A percentile compares a stretch with the other conserved stretches of the same genome.
Conservation (phyloP, 257 asterid genomes). For the Solanum sejunctum region DNA sequence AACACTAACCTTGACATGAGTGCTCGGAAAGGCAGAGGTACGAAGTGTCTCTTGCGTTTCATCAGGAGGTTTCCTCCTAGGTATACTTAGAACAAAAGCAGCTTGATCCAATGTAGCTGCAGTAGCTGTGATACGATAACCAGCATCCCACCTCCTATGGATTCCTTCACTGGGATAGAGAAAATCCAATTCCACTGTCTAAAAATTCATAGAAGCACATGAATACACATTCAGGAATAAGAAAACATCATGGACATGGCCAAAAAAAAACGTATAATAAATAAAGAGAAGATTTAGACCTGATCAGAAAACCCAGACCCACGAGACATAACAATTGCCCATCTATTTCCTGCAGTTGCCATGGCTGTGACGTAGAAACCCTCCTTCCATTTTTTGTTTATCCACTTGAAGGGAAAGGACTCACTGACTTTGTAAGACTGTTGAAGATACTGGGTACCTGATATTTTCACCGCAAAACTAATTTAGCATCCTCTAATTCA, state of each 20-base stretch:
- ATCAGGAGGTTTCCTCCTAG: constrained; percentile 35
- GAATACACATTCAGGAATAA: not conserved
- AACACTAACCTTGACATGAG: constrained; percentile 42
- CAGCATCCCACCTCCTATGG: constrained; percentile 60
- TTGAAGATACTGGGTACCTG: constrained; percentile 50
- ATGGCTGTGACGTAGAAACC: constrained; percentile 60
- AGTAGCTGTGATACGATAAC: constrained; percentile 54
- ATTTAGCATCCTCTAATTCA: not conserved
- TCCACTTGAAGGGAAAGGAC: constrained; percentile 65
- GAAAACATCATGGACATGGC: not conserved
- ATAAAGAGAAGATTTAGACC: constrained; percentile 9
- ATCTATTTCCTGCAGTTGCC: constrained; percentile 59
- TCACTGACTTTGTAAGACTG: constrained; percentile 70
- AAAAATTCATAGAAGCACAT: not conserved
- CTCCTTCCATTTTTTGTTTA: constrained; percentile 65
- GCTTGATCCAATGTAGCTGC: constrained; percentile 64
- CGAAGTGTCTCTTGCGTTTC: constrained; percentile 61
- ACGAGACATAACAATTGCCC: constrained; percentile 74
- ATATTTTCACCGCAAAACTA: not conserved
- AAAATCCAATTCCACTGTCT: constrained; percentile 72
- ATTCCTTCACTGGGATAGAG: constrained; percentile 75
- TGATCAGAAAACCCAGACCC: constrained; percentile 61
- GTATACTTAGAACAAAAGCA: constrained; percentile 56
- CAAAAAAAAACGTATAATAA: not conserved
- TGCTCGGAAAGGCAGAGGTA: constrained; percentile 44